A percentile compares a stretch with the other conserved stretches of the same genome.
Evolutionary conservation across 371 early-diverging fungal species (phyloP).

Genomic region (Mucor circinelloides): DNA sequence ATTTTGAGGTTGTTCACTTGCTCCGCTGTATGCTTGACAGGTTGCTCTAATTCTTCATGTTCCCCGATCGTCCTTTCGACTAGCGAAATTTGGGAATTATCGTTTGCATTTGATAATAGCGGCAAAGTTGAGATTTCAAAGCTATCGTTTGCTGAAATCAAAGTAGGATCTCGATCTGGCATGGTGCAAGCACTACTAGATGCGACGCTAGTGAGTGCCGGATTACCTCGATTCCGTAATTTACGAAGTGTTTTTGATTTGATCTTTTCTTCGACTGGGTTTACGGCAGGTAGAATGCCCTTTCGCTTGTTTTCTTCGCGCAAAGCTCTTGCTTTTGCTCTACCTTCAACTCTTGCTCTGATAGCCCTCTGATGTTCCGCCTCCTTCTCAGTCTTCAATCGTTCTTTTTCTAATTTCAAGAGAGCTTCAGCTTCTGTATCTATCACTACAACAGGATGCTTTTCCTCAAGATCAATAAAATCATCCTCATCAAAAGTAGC

Average conservation of each 20-base stretch:
- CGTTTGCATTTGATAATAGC: too few relatives aligned
- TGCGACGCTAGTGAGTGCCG: background rate
- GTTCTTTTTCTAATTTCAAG: background rate
- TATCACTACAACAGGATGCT: background rate
- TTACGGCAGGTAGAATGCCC: background rate
- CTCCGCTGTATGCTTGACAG: background rate
- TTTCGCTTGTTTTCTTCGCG: slow-evolving; percentile 2
- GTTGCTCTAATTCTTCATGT: background rate
- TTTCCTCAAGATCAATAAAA: background rate
- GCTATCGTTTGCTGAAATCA: too few relatives aligned
- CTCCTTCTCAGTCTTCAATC: background rate
- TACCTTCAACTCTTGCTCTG: background rate
- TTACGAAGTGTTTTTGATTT: background rate
- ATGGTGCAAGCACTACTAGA: too few relatives aligned
- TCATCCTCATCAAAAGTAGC: background rate
- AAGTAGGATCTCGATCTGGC: background rate
- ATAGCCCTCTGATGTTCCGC: background rate
- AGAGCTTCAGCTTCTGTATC: background rate
- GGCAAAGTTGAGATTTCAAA: too few relatives aligned
- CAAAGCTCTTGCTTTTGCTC: background rate
- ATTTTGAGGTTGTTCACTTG: background rate
- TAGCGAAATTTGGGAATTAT: too few relatives aligned
- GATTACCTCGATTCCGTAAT: background rate
- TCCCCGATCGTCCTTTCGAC: background rate
- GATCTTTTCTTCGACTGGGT: background rate